Evolutionary conservation across 352 stramenopile species (phyloP).

Genomic region (Globisporangium perplexum): DNA sequence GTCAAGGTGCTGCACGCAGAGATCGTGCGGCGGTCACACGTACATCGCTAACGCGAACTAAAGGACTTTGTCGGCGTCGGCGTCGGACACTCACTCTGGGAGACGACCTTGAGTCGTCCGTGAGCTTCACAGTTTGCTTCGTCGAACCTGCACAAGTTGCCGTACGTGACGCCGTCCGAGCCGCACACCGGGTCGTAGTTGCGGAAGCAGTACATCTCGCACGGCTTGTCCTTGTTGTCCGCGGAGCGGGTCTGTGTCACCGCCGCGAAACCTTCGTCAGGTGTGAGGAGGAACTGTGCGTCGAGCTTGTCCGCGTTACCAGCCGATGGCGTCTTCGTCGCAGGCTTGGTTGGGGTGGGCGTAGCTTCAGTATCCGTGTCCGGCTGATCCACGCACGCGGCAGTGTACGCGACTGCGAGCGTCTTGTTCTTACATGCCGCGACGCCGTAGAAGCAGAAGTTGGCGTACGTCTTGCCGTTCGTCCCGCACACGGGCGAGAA

Average conservation of each 20-base stretch:
- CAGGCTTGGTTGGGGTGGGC: background rate
- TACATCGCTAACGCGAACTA: too few species aligned
- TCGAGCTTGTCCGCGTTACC: background rate
- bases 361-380: slow-evolving; percentile 4
- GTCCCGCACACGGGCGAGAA: slow-evolving; percentile 17
- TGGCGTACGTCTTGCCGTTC: slow-evolving; percentile 22
- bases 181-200: slow-evolving; percentile 29
- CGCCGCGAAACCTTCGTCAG: background rate
- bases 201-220: slow-evolving; percentile 16
- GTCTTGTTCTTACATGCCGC: slow-evolving; percentile 18
- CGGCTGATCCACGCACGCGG: slow-evolving; percentile 8
- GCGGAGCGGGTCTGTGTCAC: background rate
- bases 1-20: too few species aligned
- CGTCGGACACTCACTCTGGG: slow-evolving; percentile 2
- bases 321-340: background rate
- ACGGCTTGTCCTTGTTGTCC: slow-evolving; percentile 6
- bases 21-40: too few species aligned
- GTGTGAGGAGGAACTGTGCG: background rate
- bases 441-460: slow-evolving; percentile 21
- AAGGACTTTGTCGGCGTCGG: background rate
- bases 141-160: slow-evolving; percentile 19
- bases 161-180: slow-evolving; percentile 24
- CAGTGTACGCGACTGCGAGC: slow-evolving; percentile 23
- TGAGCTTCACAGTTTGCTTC: slow-evolving; percentile 15
- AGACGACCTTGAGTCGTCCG: slow-evolving; percentile 9